Evolutionary conservation across 805 yeast genomes (phyloP), one percentile per base, ranked within the genome.

Genomic region (Brettanomyces custersianus): DNA sequence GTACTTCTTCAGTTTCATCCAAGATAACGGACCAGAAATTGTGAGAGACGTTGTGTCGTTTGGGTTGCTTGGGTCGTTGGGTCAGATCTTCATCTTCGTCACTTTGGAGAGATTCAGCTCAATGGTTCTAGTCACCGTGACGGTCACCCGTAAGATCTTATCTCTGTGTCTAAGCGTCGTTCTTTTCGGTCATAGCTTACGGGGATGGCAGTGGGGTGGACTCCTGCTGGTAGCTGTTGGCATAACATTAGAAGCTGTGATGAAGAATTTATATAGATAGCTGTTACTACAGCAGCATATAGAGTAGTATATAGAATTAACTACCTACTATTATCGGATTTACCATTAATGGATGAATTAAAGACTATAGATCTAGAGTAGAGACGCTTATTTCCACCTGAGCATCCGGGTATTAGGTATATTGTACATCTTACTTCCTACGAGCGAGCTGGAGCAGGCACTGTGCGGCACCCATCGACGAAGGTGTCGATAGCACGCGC

Each of bases 111-210:
- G 74, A 39, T 92, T 84, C 53, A 95, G 90, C 33, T 85, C 96
- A 2, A 63, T 92, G 40, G 72, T 83, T 0, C 65, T 92, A 37
- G 87, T 90, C 20, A 90, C 95, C 28, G 90, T 94, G 13, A 92
- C 97, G 0, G 96, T 92, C 8, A 90, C 98, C 1, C 71, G 99
- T 48, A 92, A 92, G 52, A 90, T 92, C 96, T 65, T 87, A 33
- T 86, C 96, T 27, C 90, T 92, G 97, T 68, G 87, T 23, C 59
- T 90, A 36, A 82, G 95, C 49, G 96, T 92, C 34, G 55, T 85
- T 4, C 62, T 90, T 43, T 90, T 86, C 59, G 90, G 92, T n/a
- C 96, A 92, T 54, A 52, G 56, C 4, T 68, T 92, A 44, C 65
- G 61, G 22, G 6, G 37, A 3, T 57, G 63, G 7, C 97, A 92